Conservation (phyloP, 2,329 filamentous ascomycete genomes). For the Ceratocystis cacaofunesta region DNA sequence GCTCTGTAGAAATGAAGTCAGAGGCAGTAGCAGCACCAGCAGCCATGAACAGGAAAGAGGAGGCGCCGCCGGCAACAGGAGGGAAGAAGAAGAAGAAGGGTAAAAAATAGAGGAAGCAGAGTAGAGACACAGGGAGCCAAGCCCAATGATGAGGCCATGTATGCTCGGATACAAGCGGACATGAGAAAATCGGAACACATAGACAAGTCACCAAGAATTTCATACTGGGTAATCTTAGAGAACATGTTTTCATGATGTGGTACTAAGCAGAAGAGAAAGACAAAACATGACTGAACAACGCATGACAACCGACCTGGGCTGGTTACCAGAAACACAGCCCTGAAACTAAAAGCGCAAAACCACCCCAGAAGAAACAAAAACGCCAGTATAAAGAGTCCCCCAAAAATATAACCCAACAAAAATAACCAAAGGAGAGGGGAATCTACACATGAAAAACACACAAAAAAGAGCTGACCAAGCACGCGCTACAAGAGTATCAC, state of each 20-base stretch:
- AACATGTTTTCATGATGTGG: too few relatives aligned
- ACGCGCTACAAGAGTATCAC: background rate
- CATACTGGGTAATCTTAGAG: too few relatives aligned
- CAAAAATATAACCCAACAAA: conserved; percentile 20
- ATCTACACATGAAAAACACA: conserved; percentile 7
- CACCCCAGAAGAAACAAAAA: conserved; percentile 3
- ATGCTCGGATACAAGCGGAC: too few relatives aligned
- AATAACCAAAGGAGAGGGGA: conserved; percentile 15
- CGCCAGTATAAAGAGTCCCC: conserved; percentile 12
- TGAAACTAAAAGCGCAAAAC: conserved; percentile 9
- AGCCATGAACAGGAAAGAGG: conserved; percentile 22
- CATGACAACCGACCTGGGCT: background rate
- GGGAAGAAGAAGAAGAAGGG: conserved; percentile 58
- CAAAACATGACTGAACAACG: conserved; percentile 1
- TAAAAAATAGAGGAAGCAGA: conserved; percentile 38
- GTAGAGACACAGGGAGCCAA: background rate
- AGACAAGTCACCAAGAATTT: too few relatives aligned
- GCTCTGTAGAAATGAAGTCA: conserved; percentile 23
- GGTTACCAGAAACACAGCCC: background rate
- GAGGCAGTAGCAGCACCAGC: conserved; percentile 24
- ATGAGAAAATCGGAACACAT: too few relatives aligned
- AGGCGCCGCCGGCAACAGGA: conserved; percentile 24
- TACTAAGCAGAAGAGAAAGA: background rate
- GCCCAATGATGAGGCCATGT: conserved; percentile 10
- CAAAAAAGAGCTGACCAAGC: background rate